A percentile compares a stretch with the other conserved stretches of the same genome.
phyloP scores from a whole-genome alignment of 2,329 filamentous ascomycete species.

The Pestalotiopsis sp. region DNA sequence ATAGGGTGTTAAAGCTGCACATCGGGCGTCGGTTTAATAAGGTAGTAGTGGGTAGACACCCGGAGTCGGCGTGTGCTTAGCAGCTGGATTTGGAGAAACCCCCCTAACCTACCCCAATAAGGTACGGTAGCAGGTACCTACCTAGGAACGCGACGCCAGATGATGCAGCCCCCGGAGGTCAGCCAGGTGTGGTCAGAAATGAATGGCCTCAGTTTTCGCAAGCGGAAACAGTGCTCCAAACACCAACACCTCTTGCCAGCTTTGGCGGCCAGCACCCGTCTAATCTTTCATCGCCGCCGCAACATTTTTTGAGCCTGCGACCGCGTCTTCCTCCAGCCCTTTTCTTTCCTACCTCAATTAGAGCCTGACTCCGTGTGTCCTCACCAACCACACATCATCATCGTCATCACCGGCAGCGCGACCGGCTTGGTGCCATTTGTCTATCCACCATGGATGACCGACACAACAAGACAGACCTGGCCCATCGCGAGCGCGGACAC shows the following conservation, averaged over 20 bases:
- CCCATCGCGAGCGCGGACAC: conserved; percentile 34
- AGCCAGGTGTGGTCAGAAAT: conserved; percentile 10
- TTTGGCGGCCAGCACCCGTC: not conserved
- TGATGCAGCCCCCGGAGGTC: conserved; percentile 1
- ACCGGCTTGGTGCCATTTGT: not conserved
- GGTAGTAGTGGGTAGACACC: not conserved
- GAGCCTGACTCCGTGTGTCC: not conserved
- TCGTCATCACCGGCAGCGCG: not conserved
- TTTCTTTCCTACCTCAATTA: not conserved
- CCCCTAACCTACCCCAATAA: not conserved
- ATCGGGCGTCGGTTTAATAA: not conserved
- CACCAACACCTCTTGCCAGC: not conserved
- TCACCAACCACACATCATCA: not conserved
- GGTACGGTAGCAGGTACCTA: not conserved
- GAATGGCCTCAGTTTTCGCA: conserved; percentile 11
- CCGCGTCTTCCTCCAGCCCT: not conserved
- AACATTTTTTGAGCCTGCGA: not conserved
- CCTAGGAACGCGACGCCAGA: conserved; percentile 13
- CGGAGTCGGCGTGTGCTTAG: conserved; percentile 2
- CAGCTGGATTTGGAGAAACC: not conserved
- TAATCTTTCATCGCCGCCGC: not conserved
- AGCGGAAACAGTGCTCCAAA: not conserved
- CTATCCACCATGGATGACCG: conserved; percentile 26
- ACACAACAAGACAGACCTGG: conserved; percentile 31
- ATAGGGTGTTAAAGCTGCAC: not conserved